Conservation (phyloP, 352 stramenopile species). For the Pythium grandisporangium region DNA sequence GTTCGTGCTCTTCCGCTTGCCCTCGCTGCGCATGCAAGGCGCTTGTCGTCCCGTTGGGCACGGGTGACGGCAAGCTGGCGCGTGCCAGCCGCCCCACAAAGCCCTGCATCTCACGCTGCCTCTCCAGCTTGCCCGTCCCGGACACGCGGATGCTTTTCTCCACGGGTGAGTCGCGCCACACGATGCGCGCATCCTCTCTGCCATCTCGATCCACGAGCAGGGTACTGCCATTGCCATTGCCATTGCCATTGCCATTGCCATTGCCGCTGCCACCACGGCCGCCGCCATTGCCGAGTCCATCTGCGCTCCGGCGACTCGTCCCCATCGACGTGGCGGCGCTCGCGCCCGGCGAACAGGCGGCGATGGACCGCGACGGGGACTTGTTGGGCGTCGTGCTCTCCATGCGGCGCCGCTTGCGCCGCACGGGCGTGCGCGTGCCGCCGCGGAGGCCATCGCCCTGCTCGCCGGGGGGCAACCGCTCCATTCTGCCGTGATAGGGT, state of each 20-base stretch:
- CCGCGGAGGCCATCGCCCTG: too few species aligned
- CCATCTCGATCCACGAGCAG: too few species aligned
- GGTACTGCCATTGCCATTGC: background rate
- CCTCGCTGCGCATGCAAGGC: background rate
- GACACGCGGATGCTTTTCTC: slow-evolving; percentile 76
- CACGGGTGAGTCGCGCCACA: slow-evolving; percentile 74
- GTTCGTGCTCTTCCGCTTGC: background rate
- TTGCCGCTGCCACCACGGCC: too few species aligned
- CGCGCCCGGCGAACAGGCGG: too few species aligned
- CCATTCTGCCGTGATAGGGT: too few species aligned
- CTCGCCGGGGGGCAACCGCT: too few species aligned
- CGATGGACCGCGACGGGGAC: too few species aligned
- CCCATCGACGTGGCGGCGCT: too few species aligned
- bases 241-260: slow-evolving; percentile 16
- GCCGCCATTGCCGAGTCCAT: too few species aligned
- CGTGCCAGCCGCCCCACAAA: slow-evolving; percentile 53
- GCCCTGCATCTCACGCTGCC: slow-evolving; percentile 59
- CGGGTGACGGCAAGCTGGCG: slow-evolving; percentile 37
- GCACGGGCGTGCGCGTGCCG: too few species aligned
- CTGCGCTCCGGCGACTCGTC: too few species aligned
- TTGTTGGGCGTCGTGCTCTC: slow-evolving; percentile 19
- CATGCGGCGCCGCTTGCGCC: slow-evolving; percentile 36
- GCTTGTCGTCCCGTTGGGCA: slow-evolving; percentile 1
- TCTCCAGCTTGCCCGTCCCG: slow-evolving; percentile 51
- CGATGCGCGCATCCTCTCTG: slow-evolving; percentile 25